phyloP scores from a whole-genome alignment of 2,329 filamentous ascomycete species.

The Penicillium sp. region DNA sequence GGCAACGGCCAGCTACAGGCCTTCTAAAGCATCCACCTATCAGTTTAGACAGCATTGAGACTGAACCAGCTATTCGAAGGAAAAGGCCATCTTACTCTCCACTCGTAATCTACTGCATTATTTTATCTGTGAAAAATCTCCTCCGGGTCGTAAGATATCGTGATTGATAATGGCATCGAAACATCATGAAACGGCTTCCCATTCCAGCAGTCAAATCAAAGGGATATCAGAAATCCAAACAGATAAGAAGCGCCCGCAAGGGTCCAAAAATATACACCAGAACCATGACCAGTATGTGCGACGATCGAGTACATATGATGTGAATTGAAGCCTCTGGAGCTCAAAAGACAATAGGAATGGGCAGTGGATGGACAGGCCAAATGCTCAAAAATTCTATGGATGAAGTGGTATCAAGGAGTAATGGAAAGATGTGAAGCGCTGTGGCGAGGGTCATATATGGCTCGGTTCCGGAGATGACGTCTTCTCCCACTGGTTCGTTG shows the following conservation, averaged over 20 bases:
- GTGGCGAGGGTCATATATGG: too few relatives aligned
- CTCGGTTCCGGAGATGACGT: too few relatives aligned
- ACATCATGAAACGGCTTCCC: slow-evolving; percentile 14
- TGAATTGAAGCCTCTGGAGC: too few relatives aligned
- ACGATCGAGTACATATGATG: slow-evolving; percentile 6
- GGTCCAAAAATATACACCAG: slow-evolving; percentile 13
- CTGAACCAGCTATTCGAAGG: background rate
- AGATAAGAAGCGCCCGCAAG: slow-evolving; percentile 3
- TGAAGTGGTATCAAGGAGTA: too few relatives aligned
- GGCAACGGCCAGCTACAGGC: too few relatives aligned
- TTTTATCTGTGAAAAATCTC: background rate
- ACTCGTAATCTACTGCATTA: too few relatives aligned
- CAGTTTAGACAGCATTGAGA: too few relatives aligned
- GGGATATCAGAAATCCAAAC: slow-evolving; percentile 10
- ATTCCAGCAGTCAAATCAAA: slow-evolving; percentile 6
- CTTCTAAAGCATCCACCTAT: too few relatives aligned
- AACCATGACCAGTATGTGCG: slow-evolving; percentile 11
- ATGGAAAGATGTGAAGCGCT: too few relatives aligned
- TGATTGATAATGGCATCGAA: slow-evolving; percentile 18
- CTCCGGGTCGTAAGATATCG: slow-evolving; percentile 18
- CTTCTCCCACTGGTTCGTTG: too few relatives aligned
- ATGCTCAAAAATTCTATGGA: too few relatives aligned
- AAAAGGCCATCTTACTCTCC: too few relatives aligned
- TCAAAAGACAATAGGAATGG: background rate
- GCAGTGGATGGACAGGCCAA: background rate